Evolutionary conservation across 306 rosid genomes (phyloP), one percentile per base, ranked within the genome.

Genomic region (Elaeagnus macrophylla): DNA sequence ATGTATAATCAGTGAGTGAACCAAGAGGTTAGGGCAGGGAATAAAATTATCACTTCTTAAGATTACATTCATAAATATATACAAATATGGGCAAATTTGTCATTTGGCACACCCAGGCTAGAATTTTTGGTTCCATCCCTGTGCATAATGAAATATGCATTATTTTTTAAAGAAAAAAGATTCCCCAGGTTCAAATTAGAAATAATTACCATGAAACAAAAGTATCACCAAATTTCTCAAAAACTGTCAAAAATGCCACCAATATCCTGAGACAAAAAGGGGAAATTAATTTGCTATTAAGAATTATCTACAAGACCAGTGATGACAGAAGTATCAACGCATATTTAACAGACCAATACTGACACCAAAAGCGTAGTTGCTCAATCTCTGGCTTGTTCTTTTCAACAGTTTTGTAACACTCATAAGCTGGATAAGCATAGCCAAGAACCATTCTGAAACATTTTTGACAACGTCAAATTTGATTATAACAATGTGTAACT

Each of bases 361-460:
- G 90, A 77, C 97, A 90, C 97, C 95, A 90, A 65, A 83, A 90
- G 66, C 75, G 88, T 63, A 90, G 95, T 18, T 81, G 83, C 56
- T 86, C 88, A 36, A 90, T 86, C 72, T 86, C 90, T 3, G 97
- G 88, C 70, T 64, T 75, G 69, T 82, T 86, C 72, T 62, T 79
- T 62, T 90, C 95, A 11, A 86, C 94, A 12, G 86, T 73, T 70
- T 90, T 90, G 67, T 79, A 90, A 74, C 95, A 90, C 78, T 86
- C 95, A 46, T 90, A 90, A 45, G 95, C 97, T 50, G 95, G 97
- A 69, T 81, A 90, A 25, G 90, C 95, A 83, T 86, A 90, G 13
- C 94, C 95, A 72, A 89, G 75, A 72, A 72, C 68, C 97, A 89
- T 77, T 59, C 97, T 86, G 83, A 36, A 51, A 56, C 44, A 3